Conservation (phyloP, 805 yeast species). For the Kuraishia ogatae region DNA sequence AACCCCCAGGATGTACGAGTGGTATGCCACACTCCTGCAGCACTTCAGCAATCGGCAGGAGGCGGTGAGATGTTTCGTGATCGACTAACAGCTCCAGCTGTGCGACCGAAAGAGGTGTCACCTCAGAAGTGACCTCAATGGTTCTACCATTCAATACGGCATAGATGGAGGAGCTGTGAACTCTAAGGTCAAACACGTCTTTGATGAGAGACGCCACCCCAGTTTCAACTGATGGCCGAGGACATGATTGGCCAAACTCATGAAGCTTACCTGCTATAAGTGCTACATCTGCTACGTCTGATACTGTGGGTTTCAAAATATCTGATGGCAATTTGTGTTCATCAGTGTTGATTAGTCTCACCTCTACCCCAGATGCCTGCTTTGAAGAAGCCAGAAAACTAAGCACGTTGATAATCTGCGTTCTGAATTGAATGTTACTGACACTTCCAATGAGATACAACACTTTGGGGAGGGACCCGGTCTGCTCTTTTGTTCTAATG, state of each 20-base stretch:
- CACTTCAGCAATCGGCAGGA: constrained; percentile 14
- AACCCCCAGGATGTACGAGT: not conserved
- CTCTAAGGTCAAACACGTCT: not conserved
- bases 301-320: not conserved
- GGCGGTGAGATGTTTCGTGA: constrained; percentile 39
- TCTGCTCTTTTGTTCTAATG: not conserved
- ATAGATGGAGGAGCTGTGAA: constrained; percentile 12
- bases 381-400: not conserved
- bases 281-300: not conserved
- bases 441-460: not conserved
- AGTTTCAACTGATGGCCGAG: not conserved
- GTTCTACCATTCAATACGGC: constrained; percentile 48
- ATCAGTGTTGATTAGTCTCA: not conserved
- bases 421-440: not conserved
- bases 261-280: not conserved
- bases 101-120: constrained; percentile 9
- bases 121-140: constrained; percentile 25
- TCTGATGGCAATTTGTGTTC: not conserved
- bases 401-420: not conserved
- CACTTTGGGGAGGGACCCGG: not conserved
- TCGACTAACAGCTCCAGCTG: constrained; percentile 31
- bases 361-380: not conserved
- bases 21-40: constrained; percentile 18
- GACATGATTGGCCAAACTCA: not conserved
- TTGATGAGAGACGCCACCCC: not conserved